Conservation (phyloP, 208 protist species). For the Leptomonas pyrrhocoris region DNA sequence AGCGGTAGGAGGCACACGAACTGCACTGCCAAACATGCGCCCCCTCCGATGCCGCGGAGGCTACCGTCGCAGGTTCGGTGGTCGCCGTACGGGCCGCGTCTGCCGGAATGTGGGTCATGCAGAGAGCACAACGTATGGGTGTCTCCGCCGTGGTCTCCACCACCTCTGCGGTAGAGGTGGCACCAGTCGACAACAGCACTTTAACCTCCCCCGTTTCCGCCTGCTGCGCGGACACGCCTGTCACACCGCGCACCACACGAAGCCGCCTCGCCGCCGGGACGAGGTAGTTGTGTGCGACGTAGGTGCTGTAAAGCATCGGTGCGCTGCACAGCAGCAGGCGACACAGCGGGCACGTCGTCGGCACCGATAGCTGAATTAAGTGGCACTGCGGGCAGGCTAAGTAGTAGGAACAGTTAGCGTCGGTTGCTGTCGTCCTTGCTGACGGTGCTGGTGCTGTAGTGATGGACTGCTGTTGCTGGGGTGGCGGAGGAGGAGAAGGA, state of each 20-base stretch:
- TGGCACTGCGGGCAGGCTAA: conserved; percentile 82
- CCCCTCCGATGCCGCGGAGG: neutral
- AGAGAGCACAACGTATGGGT: conserved; percentile 17
- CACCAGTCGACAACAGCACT: neutral
- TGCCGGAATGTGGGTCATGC: conserved; percentile 12
- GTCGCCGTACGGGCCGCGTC: neutral
- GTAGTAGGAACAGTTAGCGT: conserved; percentile 20
- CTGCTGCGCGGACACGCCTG: neutral
- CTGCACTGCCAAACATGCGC: conserved; percentile 43
- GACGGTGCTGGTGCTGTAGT: neutral
- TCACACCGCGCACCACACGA: conserved; percentile 1
- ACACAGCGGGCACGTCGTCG: conserved; percentile 79
- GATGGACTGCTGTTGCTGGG: neutral
- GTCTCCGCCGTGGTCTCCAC: conserved; percentile 1
- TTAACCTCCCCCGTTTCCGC: neutral
- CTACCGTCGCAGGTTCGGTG: neutral
- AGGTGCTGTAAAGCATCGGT: conserved; percentile 64
- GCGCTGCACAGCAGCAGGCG: conserved; percentile 75
- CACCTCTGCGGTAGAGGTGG: neutral
- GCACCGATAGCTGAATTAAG: conserved; percentile 67
- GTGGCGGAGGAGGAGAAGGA: neutral
- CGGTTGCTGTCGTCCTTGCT: conserved; percentile 10
- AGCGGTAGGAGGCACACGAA: conserved; percentile 51
- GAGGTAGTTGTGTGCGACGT: conserved; percentile 69
- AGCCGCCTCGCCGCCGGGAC: conserved; percentile 35